Base-by-base conservation (phyloP, 2,329 filamentous ascomycete species). In the Dendrostoma leiphaemia region DNA sequence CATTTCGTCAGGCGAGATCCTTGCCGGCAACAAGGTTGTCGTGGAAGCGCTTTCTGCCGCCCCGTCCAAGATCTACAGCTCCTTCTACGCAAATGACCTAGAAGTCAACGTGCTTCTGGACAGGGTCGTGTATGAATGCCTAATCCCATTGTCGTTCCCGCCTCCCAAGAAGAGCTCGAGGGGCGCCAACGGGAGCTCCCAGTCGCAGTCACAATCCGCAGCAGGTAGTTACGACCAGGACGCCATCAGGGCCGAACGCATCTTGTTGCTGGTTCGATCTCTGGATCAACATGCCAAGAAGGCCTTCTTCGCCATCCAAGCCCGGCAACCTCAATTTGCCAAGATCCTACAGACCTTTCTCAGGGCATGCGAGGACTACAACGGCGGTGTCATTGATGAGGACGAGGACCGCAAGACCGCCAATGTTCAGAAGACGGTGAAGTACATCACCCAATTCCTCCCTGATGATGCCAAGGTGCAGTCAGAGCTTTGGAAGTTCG, bases 121-220 rank as follows among this genome's bases (percentile, higher is more conserved):
- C 62, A 84, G 87, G 50, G 90, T 93, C 29, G 78, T 96, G 58
- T 96, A 89, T 66, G 93, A 97, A 63, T 89, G 85, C 43, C 80
- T 99, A 9, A 77, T 99, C n/a, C 94, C 94, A 1, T 77, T 97
- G n/a, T 84, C 81, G 28, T 99, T 91, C 63, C 94, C 94, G 6
- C 82, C 86, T 56, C 67, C 86, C 57, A 86, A 85, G 63, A 86
- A 85, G 65, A 70, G 67, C 19, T 78, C 81, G 3, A 91, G 91
- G 67, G 77, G 80, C 29, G 72, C 81, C 3, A 83, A 80, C 50
- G 81, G 85, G 41, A 74, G 75, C 32, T 59, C 71, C 2, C 57
- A 57, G 47, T 51, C 56, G 17, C 54, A 57, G 32, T 47, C 51
- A 7, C 56, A 58, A 32, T 71, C 71, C 26, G 68, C 65, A n/a